Base-by-base conservation (phyloP, 345 rosid species). In the Hypericum perforatum region DNA sequence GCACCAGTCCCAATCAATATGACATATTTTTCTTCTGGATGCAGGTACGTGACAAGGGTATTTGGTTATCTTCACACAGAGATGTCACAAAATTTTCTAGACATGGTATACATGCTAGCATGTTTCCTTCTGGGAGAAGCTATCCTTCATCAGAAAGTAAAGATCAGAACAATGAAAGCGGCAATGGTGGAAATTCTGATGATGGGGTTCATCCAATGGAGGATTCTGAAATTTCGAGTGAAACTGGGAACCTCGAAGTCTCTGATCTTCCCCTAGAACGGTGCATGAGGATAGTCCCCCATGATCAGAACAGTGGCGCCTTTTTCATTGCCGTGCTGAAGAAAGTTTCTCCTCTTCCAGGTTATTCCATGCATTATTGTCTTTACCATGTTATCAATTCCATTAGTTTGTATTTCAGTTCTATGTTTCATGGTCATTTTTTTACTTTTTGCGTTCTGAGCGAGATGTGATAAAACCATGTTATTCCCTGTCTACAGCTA, bases 251-350 rank as follows among this genome's bases (percentile, higher is more conserved):
- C 37, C 81, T 67, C 64, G 94, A 85, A 72, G 72, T 77, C 58
- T 85, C 77, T 58, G 76, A 72, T 73, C 87, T 85, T 45, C 91
- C 91, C 10, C 78, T 92, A 45, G 91, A 85, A 58, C 74, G 71
- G 14, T 92, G 98, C 84, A 64, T 85, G 79, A 88, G 97, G 77
- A 80, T 92, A 70, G 56, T 83, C 52, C 95, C 98, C 66, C 94
- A 85, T 72, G 95, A 92, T 82, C 98, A 92, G 74, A 92, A 88
- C 73, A 73, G 82, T 7, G 98, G 95, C 55, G 91, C 95, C 46
- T 92, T 92, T 70, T 92, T 92, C 69, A 73, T 92, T 55, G 97
- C 95, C 38, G 89, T 89, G 48, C 71, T 88, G 54, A 79, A 76
- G 54, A 92, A 92, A 71, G 62, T 77, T 63, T 87, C 82, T 49